phyloP scores from a whole-genome alignment of 2,329 filamentous ascomycete genomes.

The Gaeumannomyces sp. region DNA sequence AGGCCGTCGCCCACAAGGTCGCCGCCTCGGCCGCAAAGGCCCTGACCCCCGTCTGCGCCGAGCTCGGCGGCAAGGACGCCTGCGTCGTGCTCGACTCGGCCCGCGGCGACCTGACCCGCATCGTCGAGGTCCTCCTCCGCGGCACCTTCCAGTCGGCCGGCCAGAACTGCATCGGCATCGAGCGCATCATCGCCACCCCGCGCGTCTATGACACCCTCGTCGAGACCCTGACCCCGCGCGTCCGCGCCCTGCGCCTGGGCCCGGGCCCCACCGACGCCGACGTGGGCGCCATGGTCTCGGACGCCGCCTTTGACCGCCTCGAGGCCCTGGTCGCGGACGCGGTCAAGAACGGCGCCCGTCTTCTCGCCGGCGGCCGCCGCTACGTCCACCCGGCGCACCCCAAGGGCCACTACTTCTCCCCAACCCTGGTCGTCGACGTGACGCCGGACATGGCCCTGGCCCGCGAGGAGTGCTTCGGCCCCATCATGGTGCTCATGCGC shows the following conservation, averaged over 20 bases:
- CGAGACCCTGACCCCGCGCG: slow-evolving; percentile 62
- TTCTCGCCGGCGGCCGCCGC: slow-evolving; percentile 73
- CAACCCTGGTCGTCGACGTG: slow-evolving; percentile 87
- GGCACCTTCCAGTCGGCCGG: slow-evolving; percentile 93
- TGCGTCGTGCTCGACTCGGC: slow-evolving; percentile 82
- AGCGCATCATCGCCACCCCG: slow-evolving; percentile 79
- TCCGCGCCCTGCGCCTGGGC: slow-evolving; percentile 69
- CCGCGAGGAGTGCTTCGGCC: slow-evolving; percentile 86
- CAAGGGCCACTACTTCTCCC: slow-evolving; percentile 82
- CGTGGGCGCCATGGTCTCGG: slow-evolving; percentile 85
- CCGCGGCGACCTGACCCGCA: slow-evolving; percentile 56
- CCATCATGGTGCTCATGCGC: slow-evolving; percentile 80
- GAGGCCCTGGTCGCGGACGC: slow-evolving; percentile 74
- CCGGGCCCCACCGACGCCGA: slow-evolving; percentile 52
- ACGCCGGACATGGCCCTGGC: slow-evolving; percentile 81
- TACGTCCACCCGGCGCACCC: slow-evolving; percentile 67
- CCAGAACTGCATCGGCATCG: slow-evolving; percentile 97
- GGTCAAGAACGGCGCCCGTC: slow-evolving; percentile 68
- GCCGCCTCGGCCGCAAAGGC: slow-evolving; percentile 77
- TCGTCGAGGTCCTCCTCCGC: slow-evolving; percentile 78
- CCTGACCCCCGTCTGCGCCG: slow-evolving; percentile 82
- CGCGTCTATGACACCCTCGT: slow-evolving; percentile 71
- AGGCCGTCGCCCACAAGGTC: slow-evolving; percentile 79
- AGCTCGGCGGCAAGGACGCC: slow-evolving; percentile 93
- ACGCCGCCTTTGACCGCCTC: slow-evolving; percentile 65